These are phyloP conservation scores for Gaertneriomyces semiglobifer DNA, from an alignment of 192 early-diverging fungal genomes.

Conservation along the genomic window DNA sequence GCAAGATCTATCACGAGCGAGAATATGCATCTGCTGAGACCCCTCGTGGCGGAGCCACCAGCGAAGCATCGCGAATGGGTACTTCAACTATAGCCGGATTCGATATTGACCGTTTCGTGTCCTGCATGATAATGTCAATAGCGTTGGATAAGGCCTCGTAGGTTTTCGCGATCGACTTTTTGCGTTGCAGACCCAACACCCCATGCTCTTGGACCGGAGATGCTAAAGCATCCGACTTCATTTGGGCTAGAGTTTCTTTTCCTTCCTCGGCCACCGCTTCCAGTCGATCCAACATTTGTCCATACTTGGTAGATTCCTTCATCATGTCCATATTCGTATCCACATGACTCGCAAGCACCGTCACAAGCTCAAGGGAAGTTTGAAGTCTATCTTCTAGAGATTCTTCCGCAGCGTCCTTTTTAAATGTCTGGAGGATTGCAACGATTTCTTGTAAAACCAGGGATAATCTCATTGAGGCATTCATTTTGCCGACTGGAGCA, in stretches of 20 bases:
- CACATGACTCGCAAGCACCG: not conserved
- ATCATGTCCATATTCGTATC: not conserved
- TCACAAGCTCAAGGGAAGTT: constrained; percentile 1
- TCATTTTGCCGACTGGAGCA: not conserved
- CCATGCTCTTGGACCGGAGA: not conserved
- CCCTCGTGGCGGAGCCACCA: too few species aligned
- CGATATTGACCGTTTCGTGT: not conserved
- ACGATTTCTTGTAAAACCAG: not conserved
- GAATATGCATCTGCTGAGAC: too few species aligned
- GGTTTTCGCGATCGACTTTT: not conserved
- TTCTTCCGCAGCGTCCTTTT: constrained; percentile 1
- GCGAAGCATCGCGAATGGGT: too few species aligned
- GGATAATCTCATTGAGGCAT: not conserved
- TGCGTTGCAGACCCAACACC: not conserved
- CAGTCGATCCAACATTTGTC: constrained; percentile 4
- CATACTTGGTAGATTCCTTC: constrained; percentile 1
- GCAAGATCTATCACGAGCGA: too few species aligned
- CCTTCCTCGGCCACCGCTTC: not conserved
- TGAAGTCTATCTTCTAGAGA: not conserved
- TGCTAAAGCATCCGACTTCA: not conserved
- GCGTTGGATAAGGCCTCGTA: not conserved
- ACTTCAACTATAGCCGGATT: too few species aligned
- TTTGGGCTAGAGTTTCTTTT: not conserved
- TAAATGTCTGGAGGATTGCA: not conserved
- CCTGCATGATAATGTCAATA: constrained; percentile 3